Evolutionary conservation across 768 basidiomycete genomes (phyloP).

Genomic region (Cyclocybe aegerita): DNA sequence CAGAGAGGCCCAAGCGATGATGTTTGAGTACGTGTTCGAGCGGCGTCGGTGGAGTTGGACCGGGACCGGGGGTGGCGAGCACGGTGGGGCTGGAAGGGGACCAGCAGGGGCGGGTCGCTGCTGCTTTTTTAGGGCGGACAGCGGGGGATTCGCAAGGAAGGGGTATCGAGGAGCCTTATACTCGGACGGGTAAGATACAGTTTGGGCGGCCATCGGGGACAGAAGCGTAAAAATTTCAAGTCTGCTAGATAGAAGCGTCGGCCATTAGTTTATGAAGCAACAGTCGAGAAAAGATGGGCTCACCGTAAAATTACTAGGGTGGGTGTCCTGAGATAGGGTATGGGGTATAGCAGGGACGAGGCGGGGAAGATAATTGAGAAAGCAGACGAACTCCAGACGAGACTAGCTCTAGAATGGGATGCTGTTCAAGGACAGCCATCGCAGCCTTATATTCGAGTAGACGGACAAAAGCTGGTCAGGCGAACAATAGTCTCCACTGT

Average conservation of each 20-base stretch:
- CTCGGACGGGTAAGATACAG: constrained; percentile 10
- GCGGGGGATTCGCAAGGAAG: constrained; percentile 41
- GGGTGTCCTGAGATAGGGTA: too few relatives aligned
- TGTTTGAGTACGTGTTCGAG: constrained; percentile 47
- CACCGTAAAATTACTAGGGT: constrained; percentile 9
- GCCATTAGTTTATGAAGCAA: constrained; percentile 6
- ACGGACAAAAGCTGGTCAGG: constrained; percentile 8
- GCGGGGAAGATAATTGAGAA: background rate
- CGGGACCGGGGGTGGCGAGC: constrained; percentile 4
- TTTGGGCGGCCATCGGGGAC: constrained; percentile 13
- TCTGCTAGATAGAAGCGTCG: constrained; percentile 1
- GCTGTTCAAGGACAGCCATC: background rate
- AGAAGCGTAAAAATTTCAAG: background rate
- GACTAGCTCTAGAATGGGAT: constrained; percentile 30
- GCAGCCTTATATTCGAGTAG: constrained; percentile 20
- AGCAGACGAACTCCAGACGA: constrained; percentile 18
- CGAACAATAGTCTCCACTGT: constrained; percentile 16
- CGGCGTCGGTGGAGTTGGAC: constrained; percentile 23
- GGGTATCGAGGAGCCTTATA: constrained; percentile 29
- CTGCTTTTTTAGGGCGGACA: constrained; percentile 36
- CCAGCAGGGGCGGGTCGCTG: constrained; percentile 27
- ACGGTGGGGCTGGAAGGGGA: constrained; percentile 9
- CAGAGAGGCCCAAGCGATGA: constrained; percentile 60
- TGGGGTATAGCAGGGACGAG: constrained; percentile 1
- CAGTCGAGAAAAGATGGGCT: constrained; percentile 3